phyloP scores from a whole-genome alignment of 1,284 basidiomycete genomes.

The Peniophora sp. region DNA sequence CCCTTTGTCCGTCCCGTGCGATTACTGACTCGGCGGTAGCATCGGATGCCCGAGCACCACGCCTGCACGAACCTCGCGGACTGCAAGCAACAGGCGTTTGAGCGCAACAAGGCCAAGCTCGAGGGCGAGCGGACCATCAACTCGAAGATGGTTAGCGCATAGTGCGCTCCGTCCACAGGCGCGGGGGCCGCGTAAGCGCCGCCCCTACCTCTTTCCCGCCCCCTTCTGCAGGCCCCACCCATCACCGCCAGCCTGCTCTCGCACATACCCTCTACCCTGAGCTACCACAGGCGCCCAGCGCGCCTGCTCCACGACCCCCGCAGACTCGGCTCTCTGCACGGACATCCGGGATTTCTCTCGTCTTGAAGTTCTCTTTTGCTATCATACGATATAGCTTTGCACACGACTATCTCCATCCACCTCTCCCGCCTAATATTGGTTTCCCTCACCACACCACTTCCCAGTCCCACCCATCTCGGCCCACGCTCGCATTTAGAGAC shows the following conservation, averaged over 20 bases:
- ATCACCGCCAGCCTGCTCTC: background rate
- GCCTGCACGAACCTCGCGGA: slow-evolving; percentile 71
- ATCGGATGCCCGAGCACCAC: slow-evolving; percentile 79
- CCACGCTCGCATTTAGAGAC: background rate
- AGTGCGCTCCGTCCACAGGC: slow-evolving; percentile 14
- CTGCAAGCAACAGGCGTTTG: slow-evolving; percentile 78
- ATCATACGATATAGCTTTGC: too few species aligned
- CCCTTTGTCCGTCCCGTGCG: slow-evolving; percentile 2
- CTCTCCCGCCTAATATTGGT: too few species aligned
- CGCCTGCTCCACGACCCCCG: slow-evolving; percentile 6
- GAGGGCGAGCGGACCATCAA: slow-evolving; percentile 82
- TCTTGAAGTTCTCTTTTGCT: too few species aligned
- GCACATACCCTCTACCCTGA: too few species aligned
- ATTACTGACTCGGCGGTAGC: slow-evolving; percentile 34
- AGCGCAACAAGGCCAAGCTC: slow-evolving; percentile 77
- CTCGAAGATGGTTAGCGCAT: slow-evolving; percentile 76
- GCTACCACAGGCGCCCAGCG: background rate
- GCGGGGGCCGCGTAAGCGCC: background rate
- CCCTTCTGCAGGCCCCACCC: slow-evolving; percentile 7
- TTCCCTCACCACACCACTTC: too few species aligned
- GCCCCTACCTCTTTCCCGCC: slow-evolving; percentile 4
- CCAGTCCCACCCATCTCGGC: too few species aligned
- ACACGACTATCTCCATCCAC: too few species aligned
- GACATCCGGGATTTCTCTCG: too few species aligned
- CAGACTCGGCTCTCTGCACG: too few species aligned